Evolutionary conservation across 75 land plant species (phyloP).

Genomic region (Pinus tabuliformis): DNA sequence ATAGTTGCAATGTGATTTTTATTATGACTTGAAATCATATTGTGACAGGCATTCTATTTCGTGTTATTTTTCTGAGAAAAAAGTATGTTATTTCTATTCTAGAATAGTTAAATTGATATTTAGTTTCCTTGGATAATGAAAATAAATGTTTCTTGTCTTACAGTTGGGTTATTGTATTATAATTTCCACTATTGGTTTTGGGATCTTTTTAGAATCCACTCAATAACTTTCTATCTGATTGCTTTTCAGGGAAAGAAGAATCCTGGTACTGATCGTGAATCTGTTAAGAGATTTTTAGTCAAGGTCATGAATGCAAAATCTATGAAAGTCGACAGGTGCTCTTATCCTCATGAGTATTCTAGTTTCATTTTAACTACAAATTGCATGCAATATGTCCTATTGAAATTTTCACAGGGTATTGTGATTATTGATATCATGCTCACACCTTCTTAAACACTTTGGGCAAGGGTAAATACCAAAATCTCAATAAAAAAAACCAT

Average conservation of each 20-base stretch:
- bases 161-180: background rate
- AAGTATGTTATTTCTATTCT: background rate
- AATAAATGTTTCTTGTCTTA: background rate
- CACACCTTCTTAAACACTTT: too few relatives aligned
- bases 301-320: slow-evolving; percentile 62
- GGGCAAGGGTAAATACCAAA: too few relatives aligned
- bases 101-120: background rate
- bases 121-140: background rate
- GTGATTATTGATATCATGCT: too few relatives aligned
- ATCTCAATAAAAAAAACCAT: too few relatives aligned
- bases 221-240: background rate
- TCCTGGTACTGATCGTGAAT: slow-evolving; percentile 75
- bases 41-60: background rate
- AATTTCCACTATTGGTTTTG: background rate
- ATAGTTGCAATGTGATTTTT: too few relatives aligned
- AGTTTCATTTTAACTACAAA: background rate
- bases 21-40: background rate
- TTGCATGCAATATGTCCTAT: background rate
- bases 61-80: background rate
- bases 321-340: slow-evolving; percentile 90
- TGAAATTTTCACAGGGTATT: background rate
- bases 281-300: slow-evolving; percentile 62
- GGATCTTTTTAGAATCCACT: background rate
- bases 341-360: background rate
- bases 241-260: slow-evolving; percentile 92